Conservation (phyloP, 1,284 basidiomycete genomes). For the Cutaneotrichosporon cavernicola region DNA sequence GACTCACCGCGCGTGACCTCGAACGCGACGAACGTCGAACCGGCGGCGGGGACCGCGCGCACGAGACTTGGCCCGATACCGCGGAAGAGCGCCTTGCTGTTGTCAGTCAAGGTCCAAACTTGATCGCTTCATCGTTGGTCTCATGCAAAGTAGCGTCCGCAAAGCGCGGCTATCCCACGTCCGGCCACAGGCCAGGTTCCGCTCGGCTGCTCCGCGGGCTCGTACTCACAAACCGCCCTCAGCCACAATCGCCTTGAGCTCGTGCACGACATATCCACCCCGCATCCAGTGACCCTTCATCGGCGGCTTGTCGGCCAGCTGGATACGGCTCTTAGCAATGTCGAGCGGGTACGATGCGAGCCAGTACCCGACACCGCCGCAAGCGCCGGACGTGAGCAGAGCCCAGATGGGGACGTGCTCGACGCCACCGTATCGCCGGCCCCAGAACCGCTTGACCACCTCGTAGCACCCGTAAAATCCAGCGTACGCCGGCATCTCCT, state of each 20-base stretch:
- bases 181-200: background rate
- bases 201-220: conserved; percentile 11
- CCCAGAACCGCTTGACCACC: conserved; percentile 76
- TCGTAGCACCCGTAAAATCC: conserved; percentile 78
- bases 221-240: conserved; percentile 68
- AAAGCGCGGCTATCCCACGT: background rate
- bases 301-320: conserved; percentile 74
- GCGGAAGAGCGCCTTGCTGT: conserved; percentile 68
- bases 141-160: background rate
- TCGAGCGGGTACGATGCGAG: conserved; percentile 88
- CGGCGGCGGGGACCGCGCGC: conserved; percentile 83
- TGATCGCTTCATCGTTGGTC: background rate
- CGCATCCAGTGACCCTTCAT: conserved; percentile 62
- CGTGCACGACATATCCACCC: conserved; percentile 69
- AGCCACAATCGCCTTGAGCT: conserved; percentile 65
- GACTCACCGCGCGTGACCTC: conserved; percentile 69
- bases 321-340: conserved; percentile 86
- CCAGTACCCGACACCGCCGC: conserved; percentile 92
- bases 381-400: conserved; percentile 77
- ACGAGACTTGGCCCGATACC: conserved; percentile 70
- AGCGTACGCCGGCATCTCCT: conserved; percentile 94
- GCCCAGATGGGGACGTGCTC: conserved; percentile 82
- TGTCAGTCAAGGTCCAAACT: conserved; percentile 8
- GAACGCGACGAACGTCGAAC: conserved; percentile 86
- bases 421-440: conserved; percentile 16